These are phyloP conservation scores for Rosa persica DNA, from an alignment of 306 rosid genomes.

Conservation along the genomic window DNA sequence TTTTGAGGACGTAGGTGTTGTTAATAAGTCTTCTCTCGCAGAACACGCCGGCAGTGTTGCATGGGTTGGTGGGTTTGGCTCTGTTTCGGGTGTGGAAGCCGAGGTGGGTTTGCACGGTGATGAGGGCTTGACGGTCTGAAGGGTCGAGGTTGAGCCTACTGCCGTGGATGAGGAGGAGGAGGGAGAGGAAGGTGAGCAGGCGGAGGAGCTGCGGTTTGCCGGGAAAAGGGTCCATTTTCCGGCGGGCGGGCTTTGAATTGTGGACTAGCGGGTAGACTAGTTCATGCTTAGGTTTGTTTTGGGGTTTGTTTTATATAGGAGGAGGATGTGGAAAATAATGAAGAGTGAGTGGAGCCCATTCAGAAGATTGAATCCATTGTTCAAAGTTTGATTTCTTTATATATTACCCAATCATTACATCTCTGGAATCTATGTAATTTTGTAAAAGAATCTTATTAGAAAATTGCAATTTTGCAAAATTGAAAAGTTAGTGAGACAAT, in stretches of 20 bases:
- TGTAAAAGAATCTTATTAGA: neutral
- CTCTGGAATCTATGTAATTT: neutral
- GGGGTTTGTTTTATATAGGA: slow-evolving; percentile 11
- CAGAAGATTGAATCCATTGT: neutral
- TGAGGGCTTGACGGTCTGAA: slow-evolving; percentile 66
- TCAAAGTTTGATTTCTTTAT: neutral
- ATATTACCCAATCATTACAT: neutral
- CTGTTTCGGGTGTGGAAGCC: slow-evolving; percentile 43
- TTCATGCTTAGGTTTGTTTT: neutral
- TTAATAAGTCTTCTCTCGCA: slow-evolving; percentile 72
- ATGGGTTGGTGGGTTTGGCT: slow-evolving; percentile 35
- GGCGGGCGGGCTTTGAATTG: neutral
- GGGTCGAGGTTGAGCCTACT: slow-evolving; percentile 50
- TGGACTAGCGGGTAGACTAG: neutral
- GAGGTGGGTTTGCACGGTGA: slow-evolving; percentile 39
- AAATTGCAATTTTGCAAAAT: neutral
- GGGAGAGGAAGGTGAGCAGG: slow-evolving; percentile 22
- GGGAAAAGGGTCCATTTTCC: slow-evolving; percentile 32
- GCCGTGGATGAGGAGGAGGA: slow-evolving; percentile 42
- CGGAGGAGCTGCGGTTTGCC: slow-evolving; percentile 33
- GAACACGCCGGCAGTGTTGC: slow-evolving; percentile 62
- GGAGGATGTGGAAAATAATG: slow-evolving; percentile 15
- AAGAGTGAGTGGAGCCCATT: neutral
- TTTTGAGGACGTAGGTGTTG: slow-evolving; percentile 49
- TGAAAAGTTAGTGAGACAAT: neutral